phyloP scores from a whole-genome alignment of 352 stramenopile species.

The Blastocystis sp. region DNA sequence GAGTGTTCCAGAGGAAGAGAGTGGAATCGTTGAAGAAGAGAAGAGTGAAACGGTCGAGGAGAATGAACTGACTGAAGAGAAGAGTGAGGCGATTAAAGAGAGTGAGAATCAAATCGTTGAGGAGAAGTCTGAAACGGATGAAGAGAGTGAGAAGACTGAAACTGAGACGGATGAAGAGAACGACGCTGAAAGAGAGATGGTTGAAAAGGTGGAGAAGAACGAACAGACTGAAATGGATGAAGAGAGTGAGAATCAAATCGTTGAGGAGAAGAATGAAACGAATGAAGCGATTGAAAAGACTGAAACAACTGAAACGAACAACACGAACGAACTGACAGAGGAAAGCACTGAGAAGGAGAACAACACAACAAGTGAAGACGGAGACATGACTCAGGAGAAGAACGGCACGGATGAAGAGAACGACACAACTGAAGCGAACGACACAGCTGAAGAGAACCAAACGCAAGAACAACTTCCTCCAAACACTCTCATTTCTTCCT shows the following conservation, averaged over 20 bases:
- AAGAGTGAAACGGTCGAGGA: background rate
- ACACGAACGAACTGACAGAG: background rate
- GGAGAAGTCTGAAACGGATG: background rate
- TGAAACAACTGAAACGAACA: background rate
- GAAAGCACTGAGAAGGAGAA: background rate
- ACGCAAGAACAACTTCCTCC: too few relatives aligned
- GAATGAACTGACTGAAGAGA: background rate
- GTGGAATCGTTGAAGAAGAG: background rate
- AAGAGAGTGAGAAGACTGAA: background rate
- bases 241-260: background rate
- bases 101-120: background rate
- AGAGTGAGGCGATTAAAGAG: background rate
- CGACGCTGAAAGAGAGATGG: background rate
- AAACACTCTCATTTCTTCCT: too few relatives aligned
- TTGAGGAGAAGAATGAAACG: background rate
- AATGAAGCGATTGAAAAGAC: background rate
- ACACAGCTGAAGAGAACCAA: too few relatives aligned
- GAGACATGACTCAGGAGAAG: too few relatives aligned
- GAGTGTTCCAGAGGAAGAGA: background rate
- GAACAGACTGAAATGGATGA: background rate
- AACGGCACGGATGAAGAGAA: too few relatives aligned
- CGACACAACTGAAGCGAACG: too few relatives aligned
- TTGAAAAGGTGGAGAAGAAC: background rate
- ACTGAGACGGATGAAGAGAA: background rate
- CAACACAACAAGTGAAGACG: background rate